Conservation (phyloP, 495 filamentous ascomycete species). For the Aspergillus panamensis region DNA sequence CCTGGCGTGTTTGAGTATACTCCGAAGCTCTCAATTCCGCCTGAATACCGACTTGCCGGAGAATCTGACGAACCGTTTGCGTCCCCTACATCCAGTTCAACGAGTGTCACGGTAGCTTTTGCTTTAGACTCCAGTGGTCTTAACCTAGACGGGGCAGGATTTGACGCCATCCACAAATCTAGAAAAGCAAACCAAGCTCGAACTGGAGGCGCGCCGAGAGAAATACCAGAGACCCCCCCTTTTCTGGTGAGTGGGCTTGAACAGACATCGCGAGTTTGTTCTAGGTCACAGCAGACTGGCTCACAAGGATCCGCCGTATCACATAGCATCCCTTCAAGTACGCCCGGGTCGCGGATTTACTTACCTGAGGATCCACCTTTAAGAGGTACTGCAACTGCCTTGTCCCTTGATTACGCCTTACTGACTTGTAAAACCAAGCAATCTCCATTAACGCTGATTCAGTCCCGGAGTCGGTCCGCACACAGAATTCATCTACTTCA, state of each 20-base stretch:
- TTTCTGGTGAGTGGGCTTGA: background rate
- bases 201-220: background rate
- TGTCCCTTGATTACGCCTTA: background rate
- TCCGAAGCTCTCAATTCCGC: constrained; percentile 16
- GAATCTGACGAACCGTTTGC: constrained; percentile 15
- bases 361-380: background rate
- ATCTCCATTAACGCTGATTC: background rate
- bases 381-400: background rate
- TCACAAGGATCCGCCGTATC: constrained; percentile 7
- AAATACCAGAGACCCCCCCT: constrained; percentile 31
- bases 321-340: background rate
- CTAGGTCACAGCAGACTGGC: background rate
- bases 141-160: background rate
- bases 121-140: background rate
- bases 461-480: constrained; percentile 2
- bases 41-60: constrained; percentile 18
- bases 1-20: constrained; percentile 3
- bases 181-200: background rate
- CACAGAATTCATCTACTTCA: background rate
- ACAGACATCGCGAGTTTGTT: background rate
- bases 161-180: background rate
- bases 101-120: background rate
- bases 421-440: background rate
- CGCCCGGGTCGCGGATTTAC: background rate
- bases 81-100: background rate